Evolutionary conservation across 768 basidiomycete genomes (phyloP), one percentile per base, ranked within the genome.

Genomic region (Ramaria sp.): DNA sequence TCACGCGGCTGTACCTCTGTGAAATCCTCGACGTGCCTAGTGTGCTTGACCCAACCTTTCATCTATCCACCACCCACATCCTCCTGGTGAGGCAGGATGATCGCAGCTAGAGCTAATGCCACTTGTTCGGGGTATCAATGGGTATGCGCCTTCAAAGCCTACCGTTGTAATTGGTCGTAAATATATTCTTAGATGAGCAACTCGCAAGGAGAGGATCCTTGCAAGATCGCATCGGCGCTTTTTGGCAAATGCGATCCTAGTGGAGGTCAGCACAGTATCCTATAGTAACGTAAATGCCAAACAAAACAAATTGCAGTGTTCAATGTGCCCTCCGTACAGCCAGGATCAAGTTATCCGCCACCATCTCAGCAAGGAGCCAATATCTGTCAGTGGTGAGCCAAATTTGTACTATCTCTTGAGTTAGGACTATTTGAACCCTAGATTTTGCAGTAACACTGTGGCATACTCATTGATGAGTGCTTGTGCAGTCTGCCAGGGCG

Each of bases 381-480:
- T 20, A 6, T 34, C 4, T 52, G 37, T 52, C 34, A 37, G 17
- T 52, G 51, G 51, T 52, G 31, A 37, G 51, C 20, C 20, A 13
- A n/a, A 38, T 17, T n/a, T 22, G 19, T 24, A 27, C 5, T 20
- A 22, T 12, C 7, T 37, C 31, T 12, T n/a, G 7, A 5, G 34
- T 13, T 9, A 1, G 17, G 20, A 19, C 37, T 34, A 34, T 12
- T 34, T 17, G 22, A 10, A 52, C 2, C 31, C 17, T n/a, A 17
- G 24, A 30, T 33, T 30, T 9, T 17, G 15, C 34, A 52, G 82
- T 62, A 83, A 72, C 63, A 75, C 79, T 7, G 76, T 82, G 30
- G 73, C 74, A 4, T 84, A 83, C 60, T 77, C 74, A 12, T 59
- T 79, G 24, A 70, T 83, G 60, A 78, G 75, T 56, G 82, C 82